phyloP scores from a whole-genome alignment of 352 stramenopile species.

The Heterotrichella gracilis region DNA sequence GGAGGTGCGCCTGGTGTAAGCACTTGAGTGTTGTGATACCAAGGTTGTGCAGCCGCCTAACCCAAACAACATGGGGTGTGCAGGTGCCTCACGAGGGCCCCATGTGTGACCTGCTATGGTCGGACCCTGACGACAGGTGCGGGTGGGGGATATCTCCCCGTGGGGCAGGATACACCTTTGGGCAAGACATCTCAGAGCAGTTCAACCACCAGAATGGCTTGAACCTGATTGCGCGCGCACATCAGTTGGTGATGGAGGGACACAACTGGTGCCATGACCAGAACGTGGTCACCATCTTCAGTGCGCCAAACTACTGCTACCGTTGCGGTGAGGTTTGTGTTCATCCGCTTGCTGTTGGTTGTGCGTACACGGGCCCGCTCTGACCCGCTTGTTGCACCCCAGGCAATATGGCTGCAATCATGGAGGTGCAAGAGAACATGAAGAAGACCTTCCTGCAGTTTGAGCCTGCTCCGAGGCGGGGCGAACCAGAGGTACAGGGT shows the following conservation, averaged over 20 bases:
- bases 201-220: constrained; percentile 70
- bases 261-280: constrained; percentile 61
- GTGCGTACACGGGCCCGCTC: background rate
- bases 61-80: background rate
- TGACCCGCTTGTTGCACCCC: no score
- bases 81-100: constrained; percentile 67
- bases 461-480: constrained; percentile 52
- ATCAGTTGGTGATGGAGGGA: constrained; percentile 68
- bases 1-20: no score
- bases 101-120: constrained; percentile 91
- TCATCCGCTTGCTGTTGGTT: background rate
- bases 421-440: constrained; percentile 22
- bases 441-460: constrained; percentile 43
- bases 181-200: constrained; percentile 47
- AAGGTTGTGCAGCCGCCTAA: background rate
- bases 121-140: constrained; percentile 59
- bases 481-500: no score
- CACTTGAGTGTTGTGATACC: constrained; percentile 12
- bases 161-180: constrained; percentile 57
- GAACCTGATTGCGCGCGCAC: constrained; percentile 49
- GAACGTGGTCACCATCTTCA: constrained; percentile 56
- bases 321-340: no score
- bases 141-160: constrained; percentile 71
- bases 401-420: constrained; percentile 24
- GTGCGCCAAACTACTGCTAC: constrained; percentile 66